Evolutionary conservation across 169 alveolate genomes (phyloP).

Genomic region (Miamiensis avidus): DNA sequence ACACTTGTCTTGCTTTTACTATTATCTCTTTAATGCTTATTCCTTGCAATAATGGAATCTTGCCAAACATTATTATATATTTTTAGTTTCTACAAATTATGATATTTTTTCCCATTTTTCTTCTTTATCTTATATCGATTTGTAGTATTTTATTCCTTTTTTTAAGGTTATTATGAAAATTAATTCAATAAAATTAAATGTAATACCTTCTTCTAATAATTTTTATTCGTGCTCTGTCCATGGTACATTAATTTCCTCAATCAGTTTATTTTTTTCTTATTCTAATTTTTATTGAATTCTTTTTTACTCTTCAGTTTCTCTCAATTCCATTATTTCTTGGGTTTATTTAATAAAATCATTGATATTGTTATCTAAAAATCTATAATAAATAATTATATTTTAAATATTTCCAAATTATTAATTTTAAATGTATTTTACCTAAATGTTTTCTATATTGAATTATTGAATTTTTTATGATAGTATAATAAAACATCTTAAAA

Average conservation of each 20-base stretch:
- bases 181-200: too few species aligned
- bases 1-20: not conserved
- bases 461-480: not conserved
- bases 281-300: not conserved
- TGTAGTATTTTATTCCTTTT: not conserved
- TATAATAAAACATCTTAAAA: not conserved
- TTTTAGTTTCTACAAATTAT: not conserved
- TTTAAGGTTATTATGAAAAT: too few species aligned
- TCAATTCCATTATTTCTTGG: not conserved
- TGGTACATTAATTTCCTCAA: not conserved
- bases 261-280: not conserved
- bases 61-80: not conserved
- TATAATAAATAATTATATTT: too few species aligned
- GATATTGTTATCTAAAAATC: not conserved
- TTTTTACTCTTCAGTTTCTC: not conserved
- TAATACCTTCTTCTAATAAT: not conserved
- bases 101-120: not conserved
- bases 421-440: not conserved
- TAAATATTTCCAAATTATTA: too few species aligned
- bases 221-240: not conserved
- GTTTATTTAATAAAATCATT: not conserved
- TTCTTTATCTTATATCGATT: not conserved
- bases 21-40: not conserved
- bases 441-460: not conserved
- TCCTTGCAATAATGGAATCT: not conserved